Evolutionary conservation across 75 land plant species (phyloP).

Genomic region (Cupressus sempervirens): DNA sequence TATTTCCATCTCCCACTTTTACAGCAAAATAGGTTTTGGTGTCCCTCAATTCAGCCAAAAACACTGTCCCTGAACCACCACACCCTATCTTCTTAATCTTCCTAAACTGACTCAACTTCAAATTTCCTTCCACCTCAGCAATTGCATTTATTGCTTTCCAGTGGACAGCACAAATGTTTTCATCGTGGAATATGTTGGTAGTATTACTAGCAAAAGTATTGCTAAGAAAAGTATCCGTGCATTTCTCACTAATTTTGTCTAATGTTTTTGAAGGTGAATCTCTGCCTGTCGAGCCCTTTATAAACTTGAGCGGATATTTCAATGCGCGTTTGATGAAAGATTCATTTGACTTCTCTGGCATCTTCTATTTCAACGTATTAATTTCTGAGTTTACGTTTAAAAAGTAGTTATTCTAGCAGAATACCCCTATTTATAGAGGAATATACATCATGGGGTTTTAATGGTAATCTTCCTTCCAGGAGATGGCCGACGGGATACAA

Average conservation of each 20-base stretch:
- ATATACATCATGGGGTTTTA: too few relatives aligned
- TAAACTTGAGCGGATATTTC: background rate
- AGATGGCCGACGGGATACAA: too few relatives aligned
- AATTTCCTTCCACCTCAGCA: background rate
- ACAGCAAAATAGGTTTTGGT: background rate
- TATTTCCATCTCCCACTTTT: background rate
- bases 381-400: too few relatives aligned
- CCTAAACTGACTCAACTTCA: background rate
- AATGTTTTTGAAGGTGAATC: background rate
- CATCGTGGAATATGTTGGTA: background rate
- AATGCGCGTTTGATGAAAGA: background rate
- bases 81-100: background rate
- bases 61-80: background rate
- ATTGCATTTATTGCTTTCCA: background rate
- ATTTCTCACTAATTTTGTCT: background rate
- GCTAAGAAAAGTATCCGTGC: background rate
- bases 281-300: background rate
- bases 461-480: too few relatives aligned
- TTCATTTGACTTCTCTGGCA: background rate
- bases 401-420: background rate
- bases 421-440: too few relatives aligned
- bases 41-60: background rate
- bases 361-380: background rate
- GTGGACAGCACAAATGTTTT: background rate
- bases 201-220: background rate